Evolutionary conservation across 2,329 filamentous ascomycete genomes (phyloP).

Genomic region (Hypoxylon sp.): DNA sequence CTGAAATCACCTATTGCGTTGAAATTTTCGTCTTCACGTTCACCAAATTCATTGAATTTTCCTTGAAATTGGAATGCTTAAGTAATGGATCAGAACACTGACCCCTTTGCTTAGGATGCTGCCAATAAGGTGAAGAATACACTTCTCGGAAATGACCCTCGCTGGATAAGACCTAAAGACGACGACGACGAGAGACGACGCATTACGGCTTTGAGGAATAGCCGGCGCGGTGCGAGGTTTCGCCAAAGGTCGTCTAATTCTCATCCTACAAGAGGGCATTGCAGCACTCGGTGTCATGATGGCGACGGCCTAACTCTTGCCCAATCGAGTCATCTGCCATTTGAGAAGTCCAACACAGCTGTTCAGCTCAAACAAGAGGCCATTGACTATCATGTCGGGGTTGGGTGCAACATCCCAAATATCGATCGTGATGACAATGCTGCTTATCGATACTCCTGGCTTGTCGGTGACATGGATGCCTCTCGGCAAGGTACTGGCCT

Average conservation of each 20-base stretch:
- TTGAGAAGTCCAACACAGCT: constrained; percentile 34
- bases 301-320: constrained; percentile 47
- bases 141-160: constrained; percentile 71
- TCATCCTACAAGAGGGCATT: constrained; percentile 48
- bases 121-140: constrained; percentile 71
- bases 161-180: constrained; percentile 69
- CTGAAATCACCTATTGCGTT: neutral
- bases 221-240: constrained; percentile 53
- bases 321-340: constrained; percentile 48
- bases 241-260: constrained; percentile 50
- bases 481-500: constrained; percentile 49
- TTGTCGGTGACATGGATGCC: constrained; percentile 22
- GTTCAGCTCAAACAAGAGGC: constrained; percentile 18
- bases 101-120: constrained; percentile 59
- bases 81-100: constrained; percentile 8
- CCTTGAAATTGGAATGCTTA: neutral
- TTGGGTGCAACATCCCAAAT: constrained; percentile 2
- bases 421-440: constrained; percentile 6
- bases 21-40: neutral
- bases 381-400: constrained; percentile 17
- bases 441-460: constrained; percentile 15
- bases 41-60: neutral
- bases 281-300: constrained; percentile 46
- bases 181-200: constrained; percentile 67
- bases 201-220: constrained; percentile 58